phyloP scores from a whole-genome alignment of 495 filamentous ascomycete genomes.

The Extremus antarcticus region DNA sequence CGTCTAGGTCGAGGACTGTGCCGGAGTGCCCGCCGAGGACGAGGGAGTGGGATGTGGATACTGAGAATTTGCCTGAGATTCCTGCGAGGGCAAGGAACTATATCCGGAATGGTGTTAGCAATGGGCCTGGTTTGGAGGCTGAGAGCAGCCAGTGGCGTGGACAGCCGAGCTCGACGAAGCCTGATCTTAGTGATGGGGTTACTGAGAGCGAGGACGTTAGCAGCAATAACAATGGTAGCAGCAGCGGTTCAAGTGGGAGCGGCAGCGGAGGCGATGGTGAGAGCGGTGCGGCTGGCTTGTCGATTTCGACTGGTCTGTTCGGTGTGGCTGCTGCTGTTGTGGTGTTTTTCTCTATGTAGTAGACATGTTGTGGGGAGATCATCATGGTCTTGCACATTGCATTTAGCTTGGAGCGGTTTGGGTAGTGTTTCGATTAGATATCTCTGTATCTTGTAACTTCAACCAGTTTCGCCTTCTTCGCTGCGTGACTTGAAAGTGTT shows the following conservation, averaged over 20 bases:
- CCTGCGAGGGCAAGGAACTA: slow-evolving; percentile 55
- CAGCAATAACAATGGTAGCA: background rate
- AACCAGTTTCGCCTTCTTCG: too few species aligned
- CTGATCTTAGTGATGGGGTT: slow-evolving; percentile 1
- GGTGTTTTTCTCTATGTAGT: background rate
- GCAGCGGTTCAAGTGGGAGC: background rate
- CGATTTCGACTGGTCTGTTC: background rate
- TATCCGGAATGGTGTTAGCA: slow-evolving; percentile 61
- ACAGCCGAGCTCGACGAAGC: slow-evolving; percentile 36
- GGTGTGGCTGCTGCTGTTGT: background rate
- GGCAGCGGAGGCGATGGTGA: background rate
- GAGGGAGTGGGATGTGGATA: slow-evolving; percentile 59
- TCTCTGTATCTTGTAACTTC: background rate
- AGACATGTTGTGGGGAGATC: background rate
- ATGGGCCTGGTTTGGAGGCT: slow-evolving; percentile 57
- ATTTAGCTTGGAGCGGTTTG: background rate
- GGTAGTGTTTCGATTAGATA: background rate
- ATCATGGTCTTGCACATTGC: background rate
- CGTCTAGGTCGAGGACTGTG: slow-evolving; percentile 45
- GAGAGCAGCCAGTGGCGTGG: slow-evolving; percentile 51
- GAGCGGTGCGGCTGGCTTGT: background rate
- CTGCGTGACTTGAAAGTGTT: too few species aligned
- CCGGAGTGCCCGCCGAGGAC: slow-evolving; percentile 58
- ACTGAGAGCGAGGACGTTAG: background rate
- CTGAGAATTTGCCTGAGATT: slow-evolving; percentile 59